Evolutionary conservation across 2,329 filamentous ascomycete genomes (phyloP), one percentile per base, ranked within the genome.

Genomic region (Didymella exigua): DNA sequence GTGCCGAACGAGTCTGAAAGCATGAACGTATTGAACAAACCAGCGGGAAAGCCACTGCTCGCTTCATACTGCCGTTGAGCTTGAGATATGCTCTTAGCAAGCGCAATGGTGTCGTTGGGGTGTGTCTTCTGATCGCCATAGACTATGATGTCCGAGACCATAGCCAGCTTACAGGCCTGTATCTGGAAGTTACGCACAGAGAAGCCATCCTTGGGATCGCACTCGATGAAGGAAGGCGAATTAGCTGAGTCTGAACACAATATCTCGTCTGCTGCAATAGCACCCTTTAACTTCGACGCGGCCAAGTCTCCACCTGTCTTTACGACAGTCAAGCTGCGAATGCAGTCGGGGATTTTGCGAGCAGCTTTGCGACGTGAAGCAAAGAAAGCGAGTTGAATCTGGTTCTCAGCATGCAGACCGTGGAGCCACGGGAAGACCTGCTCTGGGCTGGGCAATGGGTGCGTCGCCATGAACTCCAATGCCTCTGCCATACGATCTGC

Each of bases 101-200:
- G 70, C 78, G 85, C 82, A 77, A 89, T 65, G 72, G 96, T 78
- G 52, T 87, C 86, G 48, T 84, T 82, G 40, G 84, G 83, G 23
- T 83, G 76, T 2, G 81, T 81, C 31, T 80, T 77, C 61, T 91
- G 84, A 49, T 93, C 89, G 11, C 91, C 91, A 71, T 99, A 99
- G 1, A 99, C 85, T 34, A 99, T 84, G 60, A 99, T 91, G 72
- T 99, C 95, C 0, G 93, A 97, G 8, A 95, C 84, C 61, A 89
- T 86, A 49, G 93, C 93, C 61, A 90, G 80, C 74, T 99, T 99
- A 54, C 89, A 89, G 0, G 90, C 84, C 75, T 99, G 95, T 33
- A 98, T 98, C 67, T 98, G 93, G 71, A 99, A 99, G 74, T 98
- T 98, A 40, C 95, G 86, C 37, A 98, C 93, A 4, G 91, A 96